Evolutionary conservation across 306 rosid genomes (phyloP).

Genomic region (Dryas octopetala): DNA sequence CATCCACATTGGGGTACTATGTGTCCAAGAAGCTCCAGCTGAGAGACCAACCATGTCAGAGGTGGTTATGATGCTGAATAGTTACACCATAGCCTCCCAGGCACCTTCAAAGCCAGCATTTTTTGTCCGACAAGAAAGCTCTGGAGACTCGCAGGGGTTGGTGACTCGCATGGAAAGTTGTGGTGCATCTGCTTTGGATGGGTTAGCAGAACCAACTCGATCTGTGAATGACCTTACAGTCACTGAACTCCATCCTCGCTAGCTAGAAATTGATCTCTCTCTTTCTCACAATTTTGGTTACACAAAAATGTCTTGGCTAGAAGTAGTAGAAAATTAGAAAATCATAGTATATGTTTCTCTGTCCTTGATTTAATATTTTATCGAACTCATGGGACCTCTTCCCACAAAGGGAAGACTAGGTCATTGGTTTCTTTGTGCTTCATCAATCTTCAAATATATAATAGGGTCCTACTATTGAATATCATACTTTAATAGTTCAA

Average conservation of each 20-base stretch:
- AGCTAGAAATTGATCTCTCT: background rate
- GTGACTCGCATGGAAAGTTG: constrained; percentile 5
- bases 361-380: too few relatives aligned
- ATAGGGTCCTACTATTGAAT: too few relatives aligned
- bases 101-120: constrained; percentile 28
- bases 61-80: constrained; percentile 34
- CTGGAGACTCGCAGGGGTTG: background rate
- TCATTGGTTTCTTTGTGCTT: too few relatives aligned
- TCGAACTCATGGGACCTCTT: too few relatives aligned
- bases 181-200: background rate
- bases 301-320: background rate
- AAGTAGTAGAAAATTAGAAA: too few relatives aligned
- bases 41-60: constrained; percentile 35
- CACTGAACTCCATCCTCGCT: constrained; percentile 30
- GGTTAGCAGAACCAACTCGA: constrained; percentile 3
- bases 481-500: too few relatives aligned
- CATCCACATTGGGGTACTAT: constrained; percentile 32
- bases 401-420: too few relatives aligned
- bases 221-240: constrained; percentile 22
- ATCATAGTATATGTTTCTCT: too few relatives aligned
- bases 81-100: constrained; percentile 9
- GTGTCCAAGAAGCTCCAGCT: constrained; percentile 38
- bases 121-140: background rate
- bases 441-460: too few relatives aligned
- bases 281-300: background rate